These are phyloP conservation scores for Hypoxylon lienhwacheense DNA, from an alignment of 495 filamentous ascomycete species.

Conservation along the genomic window DNA sequence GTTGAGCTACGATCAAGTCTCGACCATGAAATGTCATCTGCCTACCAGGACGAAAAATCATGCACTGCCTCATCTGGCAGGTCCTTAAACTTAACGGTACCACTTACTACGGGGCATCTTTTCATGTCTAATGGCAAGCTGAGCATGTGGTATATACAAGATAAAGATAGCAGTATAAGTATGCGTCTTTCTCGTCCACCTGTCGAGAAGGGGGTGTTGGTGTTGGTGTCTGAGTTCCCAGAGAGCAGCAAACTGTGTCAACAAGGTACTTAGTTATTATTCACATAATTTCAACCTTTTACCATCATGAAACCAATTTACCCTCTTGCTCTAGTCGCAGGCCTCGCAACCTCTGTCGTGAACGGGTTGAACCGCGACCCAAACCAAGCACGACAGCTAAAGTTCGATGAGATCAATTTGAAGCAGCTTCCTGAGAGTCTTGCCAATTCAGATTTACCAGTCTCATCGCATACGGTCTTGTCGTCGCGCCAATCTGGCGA, in stretches of 20 bases:
- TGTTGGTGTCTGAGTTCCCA: constrained; percentile 19
- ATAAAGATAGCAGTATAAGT: constrained; percentile 20
- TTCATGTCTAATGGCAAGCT: constrained; percentile 15
- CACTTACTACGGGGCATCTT: constrained; percentile 14
- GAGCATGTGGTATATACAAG: constrained; percentile 4
- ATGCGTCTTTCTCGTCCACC: constrained; percentile 13
- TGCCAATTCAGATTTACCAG: constrained; percentile 14
- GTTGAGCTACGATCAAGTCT: constrained; percentile 26
- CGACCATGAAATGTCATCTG: constrained; percentile 26
- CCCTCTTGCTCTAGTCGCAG: constrained; percentile 36
- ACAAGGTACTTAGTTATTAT: constrained; percentile 16
- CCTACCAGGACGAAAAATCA: constrained; percentile 22
- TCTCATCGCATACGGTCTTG: constrained; percentile 20
- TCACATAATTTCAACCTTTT: constrained; percentile 21
- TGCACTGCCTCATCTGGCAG: constrained; percentile 32
- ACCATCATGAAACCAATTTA: constrained; percentile 43
- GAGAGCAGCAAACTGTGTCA: constrained; percentile 24
- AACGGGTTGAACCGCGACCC: constrained; percentile 8
- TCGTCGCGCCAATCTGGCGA: constrained; percentile 32
- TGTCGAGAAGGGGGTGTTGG: constrained; percentile 10
- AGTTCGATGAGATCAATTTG: constrained; percentile 31
- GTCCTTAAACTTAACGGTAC: constrained; percentile 25
- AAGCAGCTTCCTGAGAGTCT: constrained; percentile 30
- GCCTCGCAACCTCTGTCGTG: constrained; percentile 35
- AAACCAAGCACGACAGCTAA: constrained; percentile 26